Evolutionary conservation across 306 rosid species (phyloP).

Genomic region (Fragaria ananassa): DNA sequence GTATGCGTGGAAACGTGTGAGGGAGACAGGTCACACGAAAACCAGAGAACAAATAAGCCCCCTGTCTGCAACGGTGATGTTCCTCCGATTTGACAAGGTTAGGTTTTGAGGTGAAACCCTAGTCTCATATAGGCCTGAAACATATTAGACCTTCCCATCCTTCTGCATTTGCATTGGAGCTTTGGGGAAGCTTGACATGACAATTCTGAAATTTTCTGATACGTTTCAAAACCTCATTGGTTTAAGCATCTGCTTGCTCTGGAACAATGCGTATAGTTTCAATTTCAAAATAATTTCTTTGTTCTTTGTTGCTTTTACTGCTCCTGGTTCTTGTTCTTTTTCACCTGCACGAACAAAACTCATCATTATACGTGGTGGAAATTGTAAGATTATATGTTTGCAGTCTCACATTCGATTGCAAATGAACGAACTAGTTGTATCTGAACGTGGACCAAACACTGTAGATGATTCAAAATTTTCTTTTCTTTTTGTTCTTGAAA

Average conservation of each 20-base stretch:
- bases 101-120: neutral
- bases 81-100: slow-evolving; percentile 11
- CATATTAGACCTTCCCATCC: slow-evolving; percentile 7
- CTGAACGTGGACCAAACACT: neutral
- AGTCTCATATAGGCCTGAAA: slow-evolving; percentile 17
- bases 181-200: slow-evolving; percentile 16
- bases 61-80: slow-evolving; percentile 5
- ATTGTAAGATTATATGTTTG: neutral
- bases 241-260: neutral
- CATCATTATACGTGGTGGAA: neutral
- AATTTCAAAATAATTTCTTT: neutral
- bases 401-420: no score
- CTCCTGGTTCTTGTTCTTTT: neutral
- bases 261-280: neutral
- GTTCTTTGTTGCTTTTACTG: neutral
- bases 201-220: neutral
- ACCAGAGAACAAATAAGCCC: neutral
- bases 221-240: slow-evolving; percentile 14
- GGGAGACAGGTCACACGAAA: neutral
- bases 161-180: neutral
- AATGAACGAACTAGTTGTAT: neutral
- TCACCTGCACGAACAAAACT: neutral
- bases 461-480: neutral
- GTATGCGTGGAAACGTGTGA: neutral
- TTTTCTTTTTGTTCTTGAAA: neutral